Conservation (phyloP, 768 basidiomycete species). For the Phlegmacium glaucopus region DNA sequence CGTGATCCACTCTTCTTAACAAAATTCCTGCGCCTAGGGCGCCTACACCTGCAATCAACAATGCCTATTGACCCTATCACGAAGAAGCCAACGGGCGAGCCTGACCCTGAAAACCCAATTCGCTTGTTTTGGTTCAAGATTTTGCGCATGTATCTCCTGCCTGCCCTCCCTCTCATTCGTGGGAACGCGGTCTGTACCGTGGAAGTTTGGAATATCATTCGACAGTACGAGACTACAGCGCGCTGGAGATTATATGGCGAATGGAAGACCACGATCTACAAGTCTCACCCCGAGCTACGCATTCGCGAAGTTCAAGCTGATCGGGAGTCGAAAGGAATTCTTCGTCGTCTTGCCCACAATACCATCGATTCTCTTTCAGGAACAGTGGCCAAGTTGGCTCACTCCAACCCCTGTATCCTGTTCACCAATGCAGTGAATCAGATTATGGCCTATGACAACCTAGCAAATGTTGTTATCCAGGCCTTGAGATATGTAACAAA, state of each 20-base stretch:
- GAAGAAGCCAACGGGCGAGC: constrained; percentile 53
- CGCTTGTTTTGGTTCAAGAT: constrained; percentile 84
- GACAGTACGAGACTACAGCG: constrained; percentile 68
- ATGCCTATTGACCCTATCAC: constrained; percentile 54
- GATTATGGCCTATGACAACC: constrained; percentile 94
- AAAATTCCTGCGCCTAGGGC: constrained; percentile 78
- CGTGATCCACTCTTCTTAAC: constrained; percentile 76
- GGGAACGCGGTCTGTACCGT: constrained; percentile 87
- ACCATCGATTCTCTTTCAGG: constrained; percentile 84
- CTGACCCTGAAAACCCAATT: constrained; percentile 55
- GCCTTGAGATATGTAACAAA: constrained; percentile 85
- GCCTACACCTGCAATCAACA: constrained; percentile 55
- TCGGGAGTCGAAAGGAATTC: constrained; percentile 82
- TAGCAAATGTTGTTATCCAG: constrained; percentile 86
- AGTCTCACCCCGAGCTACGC: constrained; percentile 73
- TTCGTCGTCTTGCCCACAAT: constrained; percentile 82
- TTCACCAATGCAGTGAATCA: constrained; percentile 89
- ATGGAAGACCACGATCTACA: constrained; percentile 78
- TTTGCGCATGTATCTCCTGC: constrained; percentile 77
- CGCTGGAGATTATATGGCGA: constrained; percentile 96
- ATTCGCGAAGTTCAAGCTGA: constrained; percentile 83
- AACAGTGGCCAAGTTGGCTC: constrained; percentile 87
- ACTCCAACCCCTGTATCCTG: constrained; percentile 91
- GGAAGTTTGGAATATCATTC: constrained; percentile 90
- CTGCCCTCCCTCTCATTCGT: constrained; percentile 80